A percentile compares a stretch with the other conserved stretches of the same genome.
These are phyloP conservation scores for Grosmannia penicillata DNA, from an alignment of 2,329 filamentous ascomycete genomes.

Conservation along the genomic window DNA sequence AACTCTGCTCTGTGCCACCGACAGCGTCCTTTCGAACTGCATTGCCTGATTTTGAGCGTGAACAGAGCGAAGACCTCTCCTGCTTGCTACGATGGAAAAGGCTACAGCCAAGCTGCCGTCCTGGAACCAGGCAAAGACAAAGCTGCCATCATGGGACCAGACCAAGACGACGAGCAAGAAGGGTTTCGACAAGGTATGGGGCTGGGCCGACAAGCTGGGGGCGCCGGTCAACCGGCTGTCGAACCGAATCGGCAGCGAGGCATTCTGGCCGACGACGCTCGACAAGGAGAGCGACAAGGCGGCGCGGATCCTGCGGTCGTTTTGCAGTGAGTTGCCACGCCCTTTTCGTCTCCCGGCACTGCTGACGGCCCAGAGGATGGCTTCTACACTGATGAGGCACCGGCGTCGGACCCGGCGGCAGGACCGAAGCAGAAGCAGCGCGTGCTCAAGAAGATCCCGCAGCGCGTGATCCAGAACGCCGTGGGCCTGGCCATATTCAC, in stretches of 20 bases:
- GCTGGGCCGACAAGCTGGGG: conserved; percentile 45
- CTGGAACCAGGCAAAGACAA: conserved; percentile 38
- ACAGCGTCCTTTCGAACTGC: too few species aligned
- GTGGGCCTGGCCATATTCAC: conserved; percentile 60
- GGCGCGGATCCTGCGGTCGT: conserved; percentile 57
- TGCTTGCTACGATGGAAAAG: too few species aligned
- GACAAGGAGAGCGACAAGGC: conserved; percentile 66
- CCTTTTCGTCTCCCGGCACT: too few species aligned
- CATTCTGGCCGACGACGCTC: conserved; percentile 61
- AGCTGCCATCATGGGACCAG: conserved; percentile 32
- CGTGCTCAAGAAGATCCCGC: conserved; percentile 39
- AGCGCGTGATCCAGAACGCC: conserved; percentile 47
- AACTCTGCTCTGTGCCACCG: too few species aligned
- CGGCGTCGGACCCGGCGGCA: conserved; percentile 7
- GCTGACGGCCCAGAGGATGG: conserved; percentile 30
- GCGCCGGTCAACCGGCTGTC: conserved; percentile 11
- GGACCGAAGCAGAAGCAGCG: conserved; percentile 17
- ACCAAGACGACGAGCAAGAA: conserved; percentile 31
- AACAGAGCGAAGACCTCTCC: too few species aligned
- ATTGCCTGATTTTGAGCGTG: too few species aligned
- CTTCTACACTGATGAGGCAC: conserved; percentile 26
- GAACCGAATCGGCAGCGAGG: conserved; percentile 44
- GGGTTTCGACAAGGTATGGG: conserved; percentile 62
- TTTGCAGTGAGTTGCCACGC: conserved; percentile 36
- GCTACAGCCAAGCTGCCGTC: conserved; percentile 21